A percentile compares a stretch with the other conserved stretches of the same genome.
phyloP scores from a whole-genome alignment of 2,329 filamentous ascomycete genomes.

The Fusarium floridanum region DNA sequence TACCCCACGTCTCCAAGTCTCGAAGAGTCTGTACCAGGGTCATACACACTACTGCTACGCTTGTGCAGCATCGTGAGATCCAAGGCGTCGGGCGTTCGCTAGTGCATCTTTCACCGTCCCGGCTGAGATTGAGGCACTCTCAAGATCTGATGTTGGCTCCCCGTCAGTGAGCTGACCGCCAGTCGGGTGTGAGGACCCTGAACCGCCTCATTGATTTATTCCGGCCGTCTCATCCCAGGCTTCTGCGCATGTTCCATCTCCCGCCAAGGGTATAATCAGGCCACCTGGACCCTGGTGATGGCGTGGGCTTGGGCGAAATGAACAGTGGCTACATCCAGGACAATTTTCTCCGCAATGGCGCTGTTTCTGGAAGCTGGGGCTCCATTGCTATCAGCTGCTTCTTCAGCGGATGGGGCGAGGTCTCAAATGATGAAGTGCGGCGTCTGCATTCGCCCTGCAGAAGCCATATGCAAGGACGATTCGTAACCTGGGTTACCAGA shows the following conservation, averaged over 20 bases:
- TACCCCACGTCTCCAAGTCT: not conserved
- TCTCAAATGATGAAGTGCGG: conserved; percentile 1
- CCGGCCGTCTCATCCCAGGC: not conserved
- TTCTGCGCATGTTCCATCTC: conserved; percentile 5
- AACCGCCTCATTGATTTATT: not conserved
- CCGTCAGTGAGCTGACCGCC: not conserved
- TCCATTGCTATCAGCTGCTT: conserved; percentile 11
- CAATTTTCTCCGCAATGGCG: conserved; percentile 10
- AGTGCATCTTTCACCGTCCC: not conserved
- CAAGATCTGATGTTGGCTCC: conserved; percentile 1
- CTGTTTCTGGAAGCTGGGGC: not conserved
- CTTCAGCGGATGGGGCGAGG: conserved; percentile 3
- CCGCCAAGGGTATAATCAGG: not conserved
- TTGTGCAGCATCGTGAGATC: not conserved
- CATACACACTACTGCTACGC: not conserved
- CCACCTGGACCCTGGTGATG: not conserved
- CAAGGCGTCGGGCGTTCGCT: not conserved
- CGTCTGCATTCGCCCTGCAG: not conserved
- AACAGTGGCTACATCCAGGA: not conserved
- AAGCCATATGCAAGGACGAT: not conserved
- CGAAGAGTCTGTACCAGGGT: not conserved
- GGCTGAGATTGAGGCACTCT: not conserved
- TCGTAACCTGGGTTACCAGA: not conserved
- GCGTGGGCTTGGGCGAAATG: not conserved
- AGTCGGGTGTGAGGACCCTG: not conserved